phyloP scores from a whole-genome alignment of 208 protist genomes.

The Plasmodiophora brassicae region DNA sequence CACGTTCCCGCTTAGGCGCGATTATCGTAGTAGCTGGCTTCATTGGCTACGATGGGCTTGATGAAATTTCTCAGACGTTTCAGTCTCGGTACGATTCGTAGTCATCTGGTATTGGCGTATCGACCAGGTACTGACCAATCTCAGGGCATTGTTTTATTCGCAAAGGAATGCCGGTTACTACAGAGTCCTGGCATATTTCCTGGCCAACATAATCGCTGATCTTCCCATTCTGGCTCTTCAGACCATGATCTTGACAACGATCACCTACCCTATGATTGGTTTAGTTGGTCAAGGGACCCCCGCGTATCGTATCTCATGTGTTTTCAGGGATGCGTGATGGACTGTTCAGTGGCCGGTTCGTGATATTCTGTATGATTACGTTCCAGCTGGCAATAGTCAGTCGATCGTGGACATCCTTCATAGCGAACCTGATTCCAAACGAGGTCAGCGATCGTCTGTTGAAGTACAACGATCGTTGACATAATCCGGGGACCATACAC shows the following conservation, averaged over 20 bases:
- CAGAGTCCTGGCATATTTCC: neutral
- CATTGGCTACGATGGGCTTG: neutral
- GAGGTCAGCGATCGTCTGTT: neutral
- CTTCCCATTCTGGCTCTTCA: neutral
- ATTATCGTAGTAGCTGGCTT: neutral
- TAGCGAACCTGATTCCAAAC: neutral
- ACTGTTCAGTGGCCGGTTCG: neutral
- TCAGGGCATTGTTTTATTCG: slow-evolving; percentile 18
- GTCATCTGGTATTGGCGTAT: too few species aligned
- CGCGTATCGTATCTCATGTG: neutral
- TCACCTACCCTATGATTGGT: neutral
- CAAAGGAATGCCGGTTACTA: neutral
- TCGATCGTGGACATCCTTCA: neutral
- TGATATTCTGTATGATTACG: neutral
- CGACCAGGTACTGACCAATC: too few species aligned
- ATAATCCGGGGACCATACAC: too few species aligned
- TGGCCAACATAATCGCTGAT: neutral
- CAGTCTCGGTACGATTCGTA: neutral
- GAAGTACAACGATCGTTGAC: too few species aligned
- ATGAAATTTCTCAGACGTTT: slow-evolving; percentile 26
- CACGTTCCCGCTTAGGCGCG: neutral
- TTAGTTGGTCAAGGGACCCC: neutral
- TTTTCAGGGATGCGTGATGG: slow-evolving; percentile 13
- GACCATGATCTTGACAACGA: neutral
- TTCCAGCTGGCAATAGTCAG: neutral